Percentiles rank a stretch among this genome's conserved stretches.
Evolutionary conservation across 768 basidiomycete species (phyloP).

Genomic region (Boletus barrowsii): DNA sequence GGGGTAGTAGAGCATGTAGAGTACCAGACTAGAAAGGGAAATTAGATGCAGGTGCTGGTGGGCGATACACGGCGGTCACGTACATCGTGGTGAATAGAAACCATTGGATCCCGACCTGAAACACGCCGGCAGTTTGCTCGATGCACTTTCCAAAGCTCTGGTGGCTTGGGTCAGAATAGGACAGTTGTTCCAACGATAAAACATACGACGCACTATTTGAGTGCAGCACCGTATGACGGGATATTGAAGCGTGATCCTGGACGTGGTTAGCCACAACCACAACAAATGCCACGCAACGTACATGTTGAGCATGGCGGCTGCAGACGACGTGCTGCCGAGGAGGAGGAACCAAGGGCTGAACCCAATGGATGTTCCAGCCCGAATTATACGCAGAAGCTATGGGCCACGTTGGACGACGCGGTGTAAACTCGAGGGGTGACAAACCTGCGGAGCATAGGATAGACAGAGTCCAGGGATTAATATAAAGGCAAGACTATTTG

Average conservation of each 20-base stretch:
- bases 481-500: constrained; percentile 54
- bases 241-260: constrained; percentile 82
- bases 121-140: constrained; percentile 75
- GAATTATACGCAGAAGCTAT: constrained; percentile 79
- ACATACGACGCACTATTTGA: constrained; percentile 54
- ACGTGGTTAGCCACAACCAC: background rate
- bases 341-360: constrained; percentile 90
- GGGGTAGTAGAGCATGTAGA: constrained; percentile 94
- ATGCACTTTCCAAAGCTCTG: constrained; percentile 71
- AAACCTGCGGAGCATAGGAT: constrained; percentile 82
- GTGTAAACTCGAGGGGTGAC: background rate
- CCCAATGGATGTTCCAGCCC: constrained; percentile 76
- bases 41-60: background rate
- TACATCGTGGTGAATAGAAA: constrained; percentile 80
- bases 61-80: constrained; percentile 26
- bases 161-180: constrained; percentile 1
- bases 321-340: constrained; percentile 81
- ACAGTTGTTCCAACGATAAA: background rate
- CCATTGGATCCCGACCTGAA: constrained; percentile 85
- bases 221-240: constrained; percentile 77
- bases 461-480: constrained; percentile 73
- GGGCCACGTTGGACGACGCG: background rate
- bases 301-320: constrained; percentile 85
- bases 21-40: constrained; percentile 58
- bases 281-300: constrained; percentile 28